Percentiles rank a stretch among this genome's conserved stretches.
phyloP scores from a whole-genome alignment of 192 early-diverging fungal species.

The Coemansia sp. region DNA sequence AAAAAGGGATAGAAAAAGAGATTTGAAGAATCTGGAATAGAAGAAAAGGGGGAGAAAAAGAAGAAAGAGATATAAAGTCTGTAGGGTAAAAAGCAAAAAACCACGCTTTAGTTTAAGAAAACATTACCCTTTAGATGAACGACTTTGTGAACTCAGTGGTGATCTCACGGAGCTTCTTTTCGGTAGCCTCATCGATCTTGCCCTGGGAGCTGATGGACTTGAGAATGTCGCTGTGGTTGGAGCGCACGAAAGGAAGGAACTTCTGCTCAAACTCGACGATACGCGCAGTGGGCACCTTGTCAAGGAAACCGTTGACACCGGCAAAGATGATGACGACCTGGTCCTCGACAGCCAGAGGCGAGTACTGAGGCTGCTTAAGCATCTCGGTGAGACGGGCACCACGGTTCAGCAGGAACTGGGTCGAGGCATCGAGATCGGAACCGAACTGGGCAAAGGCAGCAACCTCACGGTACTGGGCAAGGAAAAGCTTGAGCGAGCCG shows the following conservation, averaged over 20 bases:
- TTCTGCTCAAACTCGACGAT: conserved; percentile 92
- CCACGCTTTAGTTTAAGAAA: neutral
- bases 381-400: conserved; percentile 99
- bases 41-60: conserved; percentile 15
- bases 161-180: conserved; percentile 91
- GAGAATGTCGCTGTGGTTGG: conserved; percentile 87
- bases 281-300: conserved; percentile 94
- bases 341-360: conserved; percentile 92
- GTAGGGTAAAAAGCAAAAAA: conserved; percentile 4
- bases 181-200: conserved; percentile 83
- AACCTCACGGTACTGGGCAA: conserved; percentile 99
- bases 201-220: conserved; percentile 88
- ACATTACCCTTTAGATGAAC: conserved; percentile 59
- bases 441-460: conserved; percentile 99
- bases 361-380: conserved; percentile 99
- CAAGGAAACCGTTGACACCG: conserved; percentile 99
- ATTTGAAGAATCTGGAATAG: neutral
- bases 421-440: conserved; percentile 99
- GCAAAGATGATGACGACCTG: conserved; percentile 99
- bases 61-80: conserved; percentile 10
- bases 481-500: conserved; percentile 99
- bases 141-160: conserved; percentile 75
- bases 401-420: conserved; percentile 99
- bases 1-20: neutral
- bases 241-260: conserved; percentile 82